These are phyloP conservation scores for Lumnitzera racemosa DNA, from an alignment of 345 rosid species.

Conservation along the genomic window DNA sequence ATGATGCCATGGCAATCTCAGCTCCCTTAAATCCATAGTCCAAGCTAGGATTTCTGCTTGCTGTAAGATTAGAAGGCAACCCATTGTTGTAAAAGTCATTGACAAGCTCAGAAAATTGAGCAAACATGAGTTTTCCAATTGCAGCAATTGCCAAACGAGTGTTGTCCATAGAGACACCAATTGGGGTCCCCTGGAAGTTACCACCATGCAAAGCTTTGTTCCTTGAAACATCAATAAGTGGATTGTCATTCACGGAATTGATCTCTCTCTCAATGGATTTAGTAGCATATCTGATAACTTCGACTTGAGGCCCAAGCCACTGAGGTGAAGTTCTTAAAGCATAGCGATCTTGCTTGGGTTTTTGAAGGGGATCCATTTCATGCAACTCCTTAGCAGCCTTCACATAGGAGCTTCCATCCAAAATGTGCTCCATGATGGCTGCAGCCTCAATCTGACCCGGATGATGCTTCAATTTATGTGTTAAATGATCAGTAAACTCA, in stretches of 20 bases:
- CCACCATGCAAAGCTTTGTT: slow-evolving; percentile 16
- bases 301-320: slow-evolving; percentile 12
- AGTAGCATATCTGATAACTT: slow-evolving; percentile 12
- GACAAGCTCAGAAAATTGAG: slow-evolving; percentile 14
- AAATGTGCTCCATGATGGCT: slow-evolving; percentile 15
- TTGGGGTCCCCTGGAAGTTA: slow-evolving; percentile 16
- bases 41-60: slow-evolving; percentile 11
- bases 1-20: slow-evolving; percentile 15
- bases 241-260: slow-evolving; percentile 14
- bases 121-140: slow-evolving; percentile 15
- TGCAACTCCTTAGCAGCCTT: slow-evolving; percentile 13
- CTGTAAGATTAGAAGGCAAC: slow-evolving; percentile 12
- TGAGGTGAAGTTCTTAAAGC: slow-evolving; percentile 13
- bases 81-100: slow-evolving; percentile 17
- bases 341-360: slow-evolving; percentile 14
- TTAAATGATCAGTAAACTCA: slow-evolving; percentile 15
- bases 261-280: slow-evolving; percentile 18
- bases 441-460: slow-evolving; percentile 17
- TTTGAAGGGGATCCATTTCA: slow-evolving; percentile 13
- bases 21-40: slow-evolving; percentile 16
- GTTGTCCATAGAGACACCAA: slow-evolving; percentile 15
- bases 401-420: slow-evolving; percentile 12
- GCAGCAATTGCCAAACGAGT: slow-evolving; percentile 9
- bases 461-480: slow-evolving; percentile 16
- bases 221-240: slow-evolving; percentile 11